A percentile compares a stretch with the other conserved stretches of the same genome.
phyloP scores from a whole-genome alignment of 495 filamentous ascomycete species.

The Aspergillus wentii region DNA sequence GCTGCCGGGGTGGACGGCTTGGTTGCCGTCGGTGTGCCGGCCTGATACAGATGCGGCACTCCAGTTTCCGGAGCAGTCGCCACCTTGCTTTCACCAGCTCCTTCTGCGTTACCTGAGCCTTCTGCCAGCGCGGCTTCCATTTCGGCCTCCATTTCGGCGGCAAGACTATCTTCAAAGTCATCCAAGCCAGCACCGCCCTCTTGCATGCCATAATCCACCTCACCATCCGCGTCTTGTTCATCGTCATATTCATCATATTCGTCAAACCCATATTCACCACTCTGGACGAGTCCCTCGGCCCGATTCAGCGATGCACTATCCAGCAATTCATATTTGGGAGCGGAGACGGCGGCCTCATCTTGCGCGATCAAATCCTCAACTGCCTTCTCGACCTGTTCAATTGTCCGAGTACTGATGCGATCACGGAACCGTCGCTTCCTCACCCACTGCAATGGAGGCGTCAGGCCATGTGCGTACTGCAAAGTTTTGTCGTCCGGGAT shows the following conservation, averaged over 20 bases:
- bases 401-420: conserved; percentile 73
- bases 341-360: conserved; percentile 55
- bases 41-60: conserved; percentile 27
- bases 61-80: conserved; percentile 13
- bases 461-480: conserved; percentile 88
- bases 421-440: conserved; percentile 77
- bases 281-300: conserved; percentile 38
- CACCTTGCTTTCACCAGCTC: too few species aligned
- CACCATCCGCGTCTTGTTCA: conserved; percentile 53
- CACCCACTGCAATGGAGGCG: conserved; percentile 84
- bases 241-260: conserved; percentile 48
- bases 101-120: conserved; percentile 41
- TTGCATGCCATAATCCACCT: conserved; percentile 38
- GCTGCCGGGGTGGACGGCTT: conserved; percentile 36
- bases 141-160: conserved; percentile 50
- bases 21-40: conserved; percentile 27
- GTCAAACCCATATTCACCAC: conserved; percentile 40
- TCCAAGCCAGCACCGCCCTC: conserved; percentile 46
- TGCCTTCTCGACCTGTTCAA: conserved; percentile 80
- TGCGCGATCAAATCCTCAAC: conserved; percentile 71
- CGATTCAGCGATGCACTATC: conserved; percentile 54
- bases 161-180: conserved; percentile 55
- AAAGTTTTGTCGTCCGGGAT: conserved; percentile 52
- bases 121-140: conserved; percentile 51
- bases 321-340: conserved; percentile 56